Percentiles rank a stretch among this genome's conserved stretches.
These are phyloP conservation scores for Lodderomyces oxycetoniae DNA, from an alignment of 1,139 yeast species.

Conservation along the genomic window DNA sequence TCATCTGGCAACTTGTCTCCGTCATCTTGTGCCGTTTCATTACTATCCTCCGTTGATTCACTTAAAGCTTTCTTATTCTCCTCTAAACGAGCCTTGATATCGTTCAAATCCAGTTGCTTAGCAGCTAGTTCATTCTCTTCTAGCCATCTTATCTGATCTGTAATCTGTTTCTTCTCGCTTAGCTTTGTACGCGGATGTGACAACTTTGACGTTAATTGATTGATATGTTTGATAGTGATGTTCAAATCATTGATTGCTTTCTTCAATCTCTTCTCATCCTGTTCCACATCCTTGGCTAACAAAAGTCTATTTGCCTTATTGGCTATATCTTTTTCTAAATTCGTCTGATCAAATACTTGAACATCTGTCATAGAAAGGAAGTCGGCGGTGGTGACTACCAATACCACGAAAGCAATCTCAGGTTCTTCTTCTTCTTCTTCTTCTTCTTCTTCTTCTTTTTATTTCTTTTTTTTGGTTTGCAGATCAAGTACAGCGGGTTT, in stretches of 20 bases:
- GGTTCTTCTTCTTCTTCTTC: neutral
- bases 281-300: conserved; percentile 58
- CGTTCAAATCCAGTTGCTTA: conserved; percentile 55
- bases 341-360: conserved; percentile 65
- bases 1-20: conserved; percentile 56
- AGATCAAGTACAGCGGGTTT: too few species aligned
- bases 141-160: conserved; percentile 53
- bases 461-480: too few species aligned
- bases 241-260: conserved; percentile 52
- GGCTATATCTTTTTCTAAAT: conserved; percentile 68
- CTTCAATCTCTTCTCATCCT: conserved; percentile 68
- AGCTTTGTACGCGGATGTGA: conserved; percentile 56
- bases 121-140: conserved; percentile 50
- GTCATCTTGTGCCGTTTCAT: conserved; percentile 10
- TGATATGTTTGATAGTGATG: conserved; percentile 35
- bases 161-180: conserved; percentile 55
- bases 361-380: conserved; percentile 4
- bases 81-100: conserved; percentile 54
- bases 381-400: neutral
- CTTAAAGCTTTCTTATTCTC: conserved; percentile 20
- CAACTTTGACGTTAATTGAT: conserved; percentile 45
- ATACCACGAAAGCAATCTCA: neutral
- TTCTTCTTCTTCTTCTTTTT: neutral
- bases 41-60: conserved; percentile 3
- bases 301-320: conserved; percentile 62